Evolutionary conservation across 2,329 filamentous ascomycete genomes (phyloP).

Genomic region (Fusarium dimerum): DNA sequence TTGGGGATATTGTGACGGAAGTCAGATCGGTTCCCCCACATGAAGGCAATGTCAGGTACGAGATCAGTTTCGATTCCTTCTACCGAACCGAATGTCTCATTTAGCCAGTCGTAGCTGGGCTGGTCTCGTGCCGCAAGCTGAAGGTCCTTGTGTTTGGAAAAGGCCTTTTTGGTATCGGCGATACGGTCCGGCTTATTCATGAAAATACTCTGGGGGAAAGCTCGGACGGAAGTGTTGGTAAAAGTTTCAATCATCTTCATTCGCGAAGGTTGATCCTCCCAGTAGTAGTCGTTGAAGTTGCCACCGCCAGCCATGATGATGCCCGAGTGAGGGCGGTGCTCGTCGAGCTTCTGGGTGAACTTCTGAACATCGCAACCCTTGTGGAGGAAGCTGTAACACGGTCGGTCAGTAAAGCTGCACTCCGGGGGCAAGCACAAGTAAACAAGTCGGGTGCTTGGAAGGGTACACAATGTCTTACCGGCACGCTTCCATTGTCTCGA

Average conservation of each 20-base stretch:
- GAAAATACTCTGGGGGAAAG: slow-evolving; percentile 28
- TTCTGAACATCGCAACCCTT: slow-evolving; percentile 25
- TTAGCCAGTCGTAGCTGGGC: slow-evolving; percentile 30
- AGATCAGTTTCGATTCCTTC: slow-evolving; percentile 26
- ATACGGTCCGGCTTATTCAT: slow-evolving; percentile 26
- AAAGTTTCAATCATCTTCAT: slow-evolving; percentile 32
- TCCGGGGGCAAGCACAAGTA: background rate
- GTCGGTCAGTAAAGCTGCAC: slow-evolving; percentile 8
- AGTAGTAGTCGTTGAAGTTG: slow-evolving; percentile 32
- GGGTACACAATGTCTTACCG: slow-evolving; percentile 15
- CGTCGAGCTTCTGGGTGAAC: slow-evolving; percentile 23
- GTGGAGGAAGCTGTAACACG: slow-evolving; percentile 25
- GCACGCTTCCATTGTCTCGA: slow-evolving; percentile 30
- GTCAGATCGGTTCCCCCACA: slow-evolving; percentile 31
- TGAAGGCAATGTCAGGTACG: slow-evolving; percentile 30
- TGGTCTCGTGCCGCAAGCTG: slow-evolving; percentile 28
- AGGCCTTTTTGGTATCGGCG: slow-evolving; percentile 17
- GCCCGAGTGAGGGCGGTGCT: slow-evolving; percentile 28
- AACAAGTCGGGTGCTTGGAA: background rate
- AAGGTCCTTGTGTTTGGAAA: slow-evolving; percentile 24
- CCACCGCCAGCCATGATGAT: slow-evolving; percentile 32
- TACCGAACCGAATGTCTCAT: slow-evolving; percentile 18
- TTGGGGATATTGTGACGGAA: slow-evolving; percentile 27
- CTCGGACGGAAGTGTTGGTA: slow-evolving; percentile 23
- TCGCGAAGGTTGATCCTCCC: slow-evolving; percentile 31